Percentiles rank a stretch among this genome's conserved stretches.
Evolutionary conservation across 2,329 filamentous ascomycete genomes (phyloP).

Genomic region (Aspergillus chevalieri): DNA sequence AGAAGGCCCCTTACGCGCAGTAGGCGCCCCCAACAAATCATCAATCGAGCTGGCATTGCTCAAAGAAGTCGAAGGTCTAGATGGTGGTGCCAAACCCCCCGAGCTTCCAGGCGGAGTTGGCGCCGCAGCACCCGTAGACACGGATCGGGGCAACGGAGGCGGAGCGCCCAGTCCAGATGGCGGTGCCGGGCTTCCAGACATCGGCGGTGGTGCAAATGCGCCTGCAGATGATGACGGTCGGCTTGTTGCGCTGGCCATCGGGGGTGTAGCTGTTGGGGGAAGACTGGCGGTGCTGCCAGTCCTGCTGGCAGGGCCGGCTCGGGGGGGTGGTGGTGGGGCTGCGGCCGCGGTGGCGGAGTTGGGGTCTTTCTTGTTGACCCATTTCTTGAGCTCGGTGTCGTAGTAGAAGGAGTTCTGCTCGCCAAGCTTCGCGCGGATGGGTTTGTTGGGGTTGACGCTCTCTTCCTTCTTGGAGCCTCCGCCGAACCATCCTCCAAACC

Average conservation of each 20-base stretch:
- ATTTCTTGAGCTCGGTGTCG: conserved; percentile 92
- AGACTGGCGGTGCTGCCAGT: conserved; percentile 51
- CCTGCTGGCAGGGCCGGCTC: conserved; percentile 44
- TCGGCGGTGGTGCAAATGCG: conserved; percentile 16
- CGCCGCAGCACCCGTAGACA: conserved; percentile 30
- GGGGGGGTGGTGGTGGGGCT: conserved; percentile 74
- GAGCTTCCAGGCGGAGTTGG: conserved; percentile 32
- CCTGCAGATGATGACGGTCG: conserved; percentile 29
- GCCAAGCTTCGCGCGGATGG: conserved; percentile 89
- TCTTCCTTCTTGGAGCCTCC: conserved; percentile 72
- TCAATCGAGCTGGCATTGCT: conserved; percentile 94
- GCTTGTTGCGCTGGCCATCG: conserved; percentile 18
- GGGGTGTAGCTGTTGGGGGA: conserved; percentile 37
- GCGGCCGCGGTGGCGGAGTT: conserved; percentile 53
- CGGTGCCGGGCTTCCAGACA: conserved; percentile 27
- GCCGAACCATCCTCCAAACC: conserved; percentile 57
- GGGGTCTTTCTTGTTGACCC: conserved; percentile 92
- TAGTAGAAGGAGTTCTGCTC: conserved; percentile 92
- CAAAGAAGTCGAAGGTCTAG: conserved; percentile 70
- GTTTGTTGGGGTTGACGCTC: conserved; percentile 36
- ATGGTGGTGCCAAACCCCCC: conserved; percentile 40
- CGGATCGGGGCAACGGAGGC: conserved; percentile 27
- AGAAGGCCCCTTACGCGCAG: conserved; percentile 58
- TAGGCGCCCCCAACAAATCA: conserved; percentile 73
- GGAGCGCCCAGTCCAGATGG: conserved; percentile 24